Evolutionary conservation across 202 grass and related monocot genomes (phyloP), one percentile per base, ranked within the genome.

Genomic region (Eragrostis tef): DNA sequence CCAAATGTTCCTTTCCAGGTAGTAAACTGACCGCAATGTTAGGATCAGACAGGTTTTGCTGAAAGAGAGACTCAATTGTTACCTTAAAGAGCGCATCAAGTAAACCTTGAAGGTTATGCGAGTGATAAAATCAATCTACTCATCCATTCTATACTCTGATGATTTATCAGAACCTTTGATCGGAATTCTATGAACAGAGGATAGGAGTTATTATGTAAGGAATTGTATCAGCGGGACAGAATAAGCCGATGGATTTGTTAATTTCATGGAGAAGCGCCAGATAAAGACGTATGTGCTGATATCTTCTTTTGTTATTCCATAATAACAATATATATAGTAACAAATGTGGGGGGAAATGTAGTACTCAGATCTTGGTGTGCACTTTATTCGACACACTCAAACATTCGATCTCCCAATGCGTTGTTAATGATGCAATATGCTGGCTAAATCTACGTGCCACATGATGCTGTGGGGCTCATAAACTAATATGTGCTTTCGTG

Each of bases 311-410:
- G 10, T 45, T 45, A 20, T 17, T 63, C 43, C 10, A 27, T 34
- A 11, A 4, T 71, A 67, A n/a, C n/a, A n/a, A 50, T 52, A 62
- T 27, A 15, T 8, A 31, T 45, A 70, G 45, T 14, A 2, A 13
- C 8, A 39, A 13, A 61, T 73, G 52, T 29, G 47, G n/a, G 68
- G 44, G 31, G 21, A 67, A 54, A 34, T 5, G 47, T 79, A 79
- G 21, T 68, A 34, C 39, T 69, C 42, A 68, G 59, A 69, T 62
- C 13, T 39, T 68, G 51, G 48, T 11, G 66, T 41, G 36, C 19
- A 42, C 67, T 83, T 83, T 87, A 87, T 83, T 83, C 67, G 79
- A 57, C 73, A 78, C 43, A 63, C 45, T 36, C 60, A 75, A 75
- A 81, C 34, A 70, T 58, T 65, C 39, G 1, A 87, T 72, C 73